These are phyloP conservation scores for Coemansia erecta DNA, from an alignment of 192 early-diverging fungal species.

Conservation along the genomic window DNA sequence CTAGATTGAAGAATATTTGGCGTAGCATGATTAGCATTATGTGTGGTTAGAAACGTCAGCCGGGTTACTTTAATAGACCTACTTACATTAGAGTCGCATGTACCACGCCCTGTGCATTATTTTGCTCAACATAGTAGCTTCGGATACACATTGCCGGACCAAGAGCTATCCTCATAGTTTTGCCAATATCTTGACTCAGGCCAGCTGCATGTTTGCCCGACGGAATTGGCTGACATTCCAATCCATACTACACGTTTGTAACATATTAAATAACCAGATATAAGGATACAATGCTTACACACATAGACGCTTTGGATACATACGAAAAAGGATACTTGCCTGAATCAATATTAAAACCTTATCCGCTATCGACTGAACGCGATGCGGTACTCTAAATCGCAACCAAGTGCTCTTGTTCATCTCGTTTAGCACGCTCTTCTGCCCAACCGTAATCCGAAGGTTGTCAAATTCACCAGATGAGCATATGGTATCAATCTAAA, in stretches of 20 bases:
- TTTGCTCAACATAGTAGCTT: constrained; percentile 15
- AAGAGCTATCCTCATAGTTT: constrained; percentile 16
- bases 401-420: constrained; percentile 28
- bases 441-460: constrained; percentile 26
- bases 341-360: constrained; percentile 38
- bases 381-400: constrained; percentile 4
- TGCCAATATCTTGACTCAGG: constrained; percentile 28
- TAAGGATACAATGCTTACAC: background rate
- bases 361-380: constrained; percentile 18
- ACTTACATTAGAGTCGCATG: constrained; percentile 27
- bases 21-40: too few species aligned
- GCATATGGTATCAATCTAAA: constrained; percentile 31
- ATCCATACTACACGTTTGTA: constrained; percentile 23
- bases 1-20: constrained; percentile 25
- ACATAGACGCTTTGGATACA: too few species aligned
- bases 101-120: constrained; percentile 11
- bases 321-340: too few species aligned
- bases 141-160: constrained; percentile 29
- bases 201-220: constrained; percentile 21
- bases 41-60: too few species aligned
- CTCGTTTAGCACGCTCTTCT: constrained; percentile 38
- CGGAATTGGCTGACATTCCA: constrained; percentile 22
- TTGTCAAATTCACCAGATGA: constrained; percentile 20
- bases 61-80: background rate
- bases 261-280: background rate